phyloP scores from a whole-genome alignment of 1,139 yeast species.

The Taphrina sp. region DNA sequence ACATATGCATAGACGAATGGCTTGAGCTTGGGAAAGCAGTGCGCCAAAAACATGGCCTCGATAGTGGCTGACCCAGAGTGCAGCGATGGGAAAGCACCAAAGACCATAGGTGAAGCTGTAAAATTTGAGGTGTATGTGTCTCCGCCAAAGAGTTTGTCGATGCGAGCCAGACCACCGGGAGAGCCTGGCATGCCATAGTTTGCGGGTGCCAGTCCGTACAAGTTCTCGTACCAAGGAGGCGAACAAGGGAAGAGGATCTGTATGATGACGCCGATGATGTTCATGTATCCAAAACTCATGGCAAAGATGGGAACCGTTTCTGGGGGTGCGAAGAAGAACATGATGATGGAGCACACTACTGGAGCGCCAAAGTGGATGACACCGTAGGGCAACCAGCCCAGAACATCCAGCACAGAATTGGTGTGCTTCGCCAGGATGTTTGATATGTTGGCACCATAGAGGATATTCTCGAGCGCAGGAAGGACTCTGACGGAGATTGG shows the following conservation, averaged over 20 bases:
- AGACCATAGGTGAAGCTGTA: conserved; percentile 82
- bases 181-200: conserved; percentile 89
- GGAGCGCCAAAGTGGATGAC: conserved; percentile 86
- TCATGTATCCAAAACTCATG: conserved; percentile 97
- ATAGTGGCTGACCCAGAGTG: conserved; percentile 92
- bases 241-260: conserved; percentile 91
- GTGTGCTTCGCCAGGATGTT: conserved; percentile 79
- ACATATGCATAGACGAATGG: conserved; percentile 72
- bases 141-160: conserved; percentile 74
- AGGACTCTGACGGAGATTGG: conserved; percentile 84
- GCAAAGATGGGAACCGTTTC: conserved; percentile 81
- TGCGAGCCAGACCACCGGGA: conserved; percentile 93
- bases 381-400: conserved; percentile 97
- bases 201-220: conserved; percentile 86
- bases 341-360: conserved; percentile 73
- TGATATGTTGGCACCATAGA: conserved; percentile 90
- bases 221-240: conserved; percentile 95
- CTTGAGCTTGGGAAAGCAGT: conserved; percentile 70
- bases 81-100: conserved; percentile 96
- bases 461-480: conserved; percentile 90
- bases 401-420: conserved; percentile 64
- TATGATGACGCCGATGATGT: conserved; percentile 73
- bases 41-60: conserved; percentile 82
- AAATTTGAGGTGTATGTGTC: conserved; percentile 87
- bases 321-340: conserved; percentile 91